These are phyloP conservation scores for Persicaria tinctoria DNA, from an alignment of 148 eudicot genomes.

Conservation along the genomic window DNA sequence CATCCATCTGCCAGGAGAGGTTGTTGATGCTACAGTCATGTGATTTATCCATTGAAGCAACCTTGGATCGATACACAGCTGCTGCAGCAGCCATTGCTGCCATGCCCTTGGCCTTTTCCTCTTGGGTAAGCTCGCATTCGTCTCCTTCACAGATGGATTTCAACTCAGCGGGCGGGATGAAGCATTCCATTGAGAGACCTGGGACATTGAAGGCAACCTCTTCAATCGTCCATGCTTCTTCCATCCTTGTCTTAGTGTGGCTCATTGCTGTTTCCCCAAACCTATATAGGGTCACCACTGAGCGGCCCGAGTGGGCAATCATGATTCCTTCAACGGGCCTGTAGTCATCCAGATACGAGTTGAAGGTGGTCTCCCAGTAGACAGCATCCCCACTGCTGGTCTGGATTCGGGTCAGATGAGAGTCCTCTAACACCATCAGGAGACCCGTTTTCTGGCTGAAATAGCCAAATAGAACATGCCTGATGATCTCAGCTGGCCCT, in stretches of 20 bases:
- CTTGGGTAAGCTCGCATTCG: slow-evolving; percentile 51
- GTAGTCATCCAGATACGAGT: slow-evolving; percentile 73
- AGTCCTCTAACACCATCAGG: slow-evolving; percentile 54
- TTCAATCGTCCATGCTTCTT: slow-evolving; percentile 71
- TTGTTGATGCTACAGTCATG: slow-evolving; percentile 29
- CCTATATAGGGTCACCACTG: slow-evolving; percentile 84
- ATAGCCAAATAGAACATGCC: slow-evolving; percentile 54
- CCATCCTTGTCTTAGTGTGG: slow-evolving; percentile 74
- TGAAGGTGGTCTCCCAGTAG: slow-evolving; percentile 92
- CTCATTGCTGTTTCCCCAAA: slow-evolving; percentile 87
- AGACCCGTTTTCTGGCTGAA: slow-evolving; percentile 61
- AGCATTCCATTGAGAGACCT: slow-evolving; percentile 76
- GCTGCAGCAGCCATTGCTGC: slow-evolving; percentile 37
- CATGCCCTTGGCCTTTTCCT: slow-evolving; percentile 46
- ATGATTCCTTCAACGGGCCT: slow-evolving; percentile 80
- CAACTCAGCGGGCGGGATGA: slow-evolving; percentile 91
- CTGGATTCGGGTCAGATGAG: slow-evolving; percentile 81
- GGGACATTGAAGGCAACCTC: slow-evolving; percentile 79
- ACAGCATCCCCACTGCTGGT: slow-evolving; percentile 83
- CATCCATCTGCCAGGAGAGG: slow-evolving; percentile 51
- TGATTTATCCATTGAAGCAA: slow-evolving; percentile 47
- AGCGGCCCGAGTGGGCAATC: slow-evolving; percentile 92
- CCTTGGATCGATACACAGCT: slow-evolving; percentile 50
- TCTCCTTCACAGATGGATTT: slow-evolving; percentile 44
- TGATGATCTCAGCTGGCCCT: slow-evolving; percentile 59